Base-by-base conservation (phyloP, 2,329 filamentous ascomycete species). In the Penicillium freii region DNA sequence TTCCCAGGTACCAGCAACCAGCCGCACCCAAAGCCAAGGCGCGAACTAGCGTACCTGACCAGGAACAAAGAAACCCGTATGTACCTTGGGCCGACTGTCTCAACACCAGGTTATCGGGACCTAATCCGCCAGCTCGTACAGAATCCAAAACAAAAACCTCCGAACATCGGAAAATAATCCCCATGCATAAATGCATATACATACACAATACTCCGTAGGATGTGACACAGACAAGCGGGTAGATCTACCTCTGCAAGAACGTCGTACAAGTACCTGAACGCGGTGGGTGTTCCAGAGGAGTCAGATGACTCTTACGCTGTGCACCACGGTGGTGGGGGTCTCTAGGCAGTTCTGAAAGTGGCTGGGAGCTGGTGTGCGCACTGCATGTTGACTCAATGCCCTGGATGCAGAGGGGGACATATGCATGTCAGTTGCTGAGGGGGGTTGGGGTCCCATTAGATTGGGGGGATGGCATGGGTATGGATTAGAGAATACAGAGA, bases 241-340 rank as follows among this genome's bases (percentile, higher is more conserved):
- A 55, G 47, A 45, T 56, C 40, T 45, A 56, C 40, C 25, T 51
- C 33, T 31, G 25, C 25, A 51, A 49, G 21, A 36, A 51, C 1
- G 43, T 48, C 31, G 44, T n/a, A 49, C 45, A 43, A 34, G 36
- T 51, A 50, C 45, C 45, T 36, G 45, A 27, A 13, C 38, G 13
- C 38, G 6, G n/a, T 40, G 56, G 56, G 42, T 61, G 61, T 55
- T 58, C 60, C 48, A 43, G 46, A 27, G 43, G 27, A 53, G 62
- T 66, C 63, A 65, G 57, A 62, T 64, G 63, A 66, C 61, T 54
- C 44, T 42, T 54, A 61, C 53, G 54, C 51, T 38, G 54, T 60
- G 55, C 39, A 57, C 43, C 17, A 29, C 4, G 8, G 38, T 27
- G 50, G n/a, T 33, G 21, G 46, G 39, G 23, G 25, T 49, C 38